Evolutionary conservation across 2,329 filamentous ascomycete genomes (phyloP), one percentile per base, ranked within the genome.

Genomic region (Akanthomyces lecanii): DNA sequence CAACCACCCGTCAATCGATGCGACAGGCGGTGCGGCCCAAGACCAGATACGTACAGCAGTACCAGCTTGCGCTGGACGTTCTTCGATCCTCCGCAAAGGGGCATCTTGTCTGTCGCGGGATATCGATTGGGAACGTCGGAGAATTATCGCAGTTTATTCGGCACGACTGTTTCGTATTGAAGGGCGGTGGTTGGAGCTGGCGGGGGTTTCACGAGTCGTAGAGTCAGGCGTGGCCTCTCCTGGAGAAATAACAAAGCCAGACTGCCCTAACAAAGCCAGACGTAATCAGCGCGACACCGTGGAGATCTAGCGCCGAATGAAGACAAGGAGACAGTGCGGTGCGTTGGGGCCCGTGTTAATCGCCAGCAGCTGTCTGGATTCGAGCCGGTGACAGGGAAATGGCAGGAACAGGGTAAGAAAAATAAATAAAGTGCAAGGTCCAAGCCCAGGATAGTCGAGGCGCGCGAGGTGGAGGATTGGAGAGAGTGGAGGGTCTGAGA

Each of bases 11-110:
- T 52, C 28, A 16, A 18, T n/a, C 2, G n/a, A 28, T 16, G 12
- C 50, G 36, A 33, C 42, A 18, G 16, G 16, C 7, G 30, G 50
- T 54, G 18, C 30, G 18, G n/a, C n/a, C 30, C 50, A 52, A 40
- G 56, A 25, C 48, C 48, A 18, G 25, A 64, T 62, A 73, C 75
- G 61, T 64, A 96, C 90, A 97, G 83, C 71, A 97, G 85, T 73
- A 97, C 92, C 79, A 97, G 90, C 88, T 97, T 97, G 80, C 92
- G 91, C 85, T 96, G 91, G 71, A 94, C 91, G 62, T 91, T 92
- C 81, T 96, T 91, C 66, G 85, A 88, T 69, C 88, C 87, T 71
- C 89, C 88, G 75, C 89, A 90, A 66, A 79, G 73, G 72, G 74
- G 68, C 70, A 65, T 63, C 21, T 52, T 64, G 42, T 36, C 28